Base-by-base conservation (phyloP, 2,329 filamentous ascomycete species). In the Hymenoscyphus linearis region DNA sequence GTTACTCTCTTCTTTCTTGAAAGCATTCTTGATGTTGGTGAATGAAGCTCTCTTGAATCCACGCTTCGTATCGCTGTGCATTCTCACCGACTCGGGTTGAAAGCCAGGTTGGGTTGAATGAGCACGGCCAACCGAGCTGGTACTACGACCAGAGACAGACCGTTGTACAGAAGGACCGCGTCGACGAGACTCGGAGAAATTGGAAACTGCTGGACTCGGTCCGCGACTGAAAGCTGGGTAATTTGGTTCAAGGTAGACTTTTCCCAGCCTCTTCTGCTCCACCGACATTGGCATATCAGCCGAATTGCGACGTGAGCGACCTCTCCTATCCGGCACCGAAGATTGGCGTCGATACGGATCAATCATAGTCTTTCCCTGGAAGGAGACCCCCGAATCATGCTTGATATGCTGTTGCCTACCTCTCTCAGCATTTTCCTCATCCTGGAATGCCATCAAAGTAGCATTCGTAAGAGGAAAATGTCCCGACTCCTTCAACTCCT, bases 401-500 rank as follows among this genome's bases (percentile, higher is more conserved):
- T 71, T 73, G 35, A 56, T 5, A 50, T 12, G 9, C 37, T 52
- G 54, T 7, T n/a, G n/a, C n/a, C n/a, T n/a, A n/a, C 34, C 9
- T 50, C 44, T 18, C 18, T 18, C 12, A 25, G 22, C 44, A 13
- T 50, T n/a, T 14, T 57, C 37, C 25, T 27, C 40, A 10, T 50
- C 55, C 5, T 27, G 22, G 26, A 37, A 50, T 4, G 37, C 26
- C 10, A 37, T 27, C 22, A 57, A 25, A n/a, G 26, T 57, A 16
- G 55, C 55, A 52, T 53, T 58, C 9, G 57, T 53, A 52, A 72
- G 68, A 25, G 70, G 57, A 47, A 73, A 70, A 61, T 80, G 80
- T 10, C 82, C 82, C 6, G 76, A 73, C 59, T 75, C 74, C 73
- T 85, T 84, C 65, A 85, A 72, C 69, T 83, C 78, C 13, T 78